Evolutionary conservation across 163 green algal genomes (phyloP).

Genomic region (Scenedesmus sp.): DNA sequence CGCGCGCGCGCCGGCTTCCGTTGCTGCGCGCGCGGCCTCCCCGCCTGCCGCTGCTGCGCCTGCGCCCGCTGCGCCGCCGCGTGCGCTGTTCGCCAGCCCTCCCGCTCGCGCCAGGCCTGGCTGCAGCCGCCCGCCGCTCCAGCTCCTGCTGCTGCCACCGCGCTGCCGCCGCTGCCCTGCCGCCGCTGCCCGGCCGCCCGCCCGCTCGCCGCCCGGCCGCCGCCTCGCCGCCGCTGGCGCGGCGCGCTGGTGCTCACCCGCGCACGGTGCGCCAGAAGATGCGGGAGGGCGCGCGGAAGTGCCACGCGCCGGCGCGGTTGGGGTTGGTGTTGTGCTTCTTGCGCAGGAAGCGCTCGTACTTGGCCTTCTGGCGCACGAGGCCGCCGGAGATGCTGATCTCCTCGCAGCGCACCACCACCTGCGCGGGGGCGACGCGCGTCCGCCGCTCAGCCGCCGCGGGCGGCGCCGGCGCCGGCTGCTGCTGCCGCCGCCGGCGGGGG

Average conservation of each 20-base stretch:
- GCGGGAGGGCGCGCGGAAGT: constrained; percentile 94
- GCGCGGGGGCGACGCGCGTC: constrained; percentile 11
- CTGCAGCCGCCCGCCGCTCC: background rate
- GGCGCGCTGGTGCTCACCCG: constrained; percentile 71
- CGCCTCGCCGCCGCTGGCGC: background rate
- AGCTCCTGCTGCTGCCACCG: background rate
- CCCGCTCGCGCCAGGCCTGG: no score
- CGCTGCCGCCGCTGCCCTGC: background rate
- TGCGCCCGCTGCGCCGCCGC: background rate
- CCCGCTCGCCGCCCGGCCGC: background rate
- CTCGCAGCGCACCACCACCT: constrained; percentile 94
- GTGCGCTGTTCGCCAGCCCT: no score
- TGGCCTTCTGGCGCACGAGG: constrained; percentile 98
- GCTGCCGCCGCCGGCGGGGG: background rate
- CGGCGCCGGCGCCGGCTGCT: background rate
- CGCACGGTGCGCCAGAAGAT: constrained; percentile 97
- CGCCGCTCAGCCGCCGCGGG: background rate
- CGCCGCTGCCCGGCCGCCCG: background rate
- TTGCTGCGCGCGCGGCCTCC: background rate
- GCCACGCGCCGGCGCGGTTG: constrained; percentile 83
- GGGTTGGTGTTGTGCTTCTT: constrained; percentile 98
- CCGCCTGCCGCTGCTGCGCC: background rate
- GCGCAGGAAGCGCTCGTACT: constrained; percentile 96
- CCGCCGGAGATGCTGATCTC: constrained; percentile 96
- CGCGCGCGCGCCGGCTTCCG: background rate